phyloP scores from a whole-genome alignment of 202 grass and related monocot species.

The Elaeis oleifera region DNA sequence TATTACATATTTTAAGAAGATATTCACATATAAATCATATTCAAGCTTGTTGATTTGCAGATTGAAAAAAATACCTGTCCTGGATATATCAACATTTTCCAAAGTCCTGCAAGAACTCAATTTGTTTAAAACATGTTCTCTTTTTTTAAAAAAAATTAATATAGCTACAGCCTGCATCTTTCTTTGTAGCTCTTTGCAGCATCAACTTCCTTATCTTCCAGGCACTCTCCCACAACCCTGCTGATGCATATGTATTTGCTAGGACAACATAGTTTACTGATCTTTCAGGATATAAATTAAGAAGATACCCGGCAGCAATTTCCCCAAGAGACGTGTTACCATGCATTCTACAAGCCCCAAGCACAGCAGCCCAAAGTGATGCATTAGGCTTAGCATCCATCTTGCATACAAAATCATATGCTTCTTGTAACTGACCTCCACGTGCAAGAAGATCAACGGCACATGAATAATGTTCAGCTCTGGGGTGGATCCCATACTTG shows the following conservation, averaged over 20 bases:
- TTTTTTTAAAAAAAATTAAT: constrained; percentile 9
- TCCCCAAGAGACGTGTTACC: constrained; percentile 51
- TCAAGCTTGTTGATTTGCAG: no score
- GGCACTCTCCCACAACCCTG: constrained; percentile 57
- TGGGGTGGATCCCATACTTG: constrained; percentile 68
- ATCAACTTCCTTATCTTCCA: constrained; percentile 51
- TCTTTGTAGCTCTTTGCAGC: constrained; percentile 31
- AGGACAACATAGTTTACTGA: constrained; percentile 66
- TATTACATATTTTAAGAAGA: no score
- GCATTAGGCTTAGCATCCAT: constrained; percentile 36
- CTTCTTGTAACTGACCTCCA: constrained; percentile 63
- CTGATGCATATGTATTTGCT: constrained; percentile 69
- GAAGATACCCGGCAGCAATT: constrained; percentile 42
- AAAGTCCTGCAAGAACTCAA: no score
- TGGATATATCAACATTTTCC: no score
- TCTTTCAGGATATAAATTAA: constrained; percentile 37
- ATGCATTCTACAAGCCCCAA: constrained; percentile 60
- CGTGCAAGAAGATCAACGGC: constrained; percentile 75
- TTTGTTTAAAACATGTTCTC: no score
- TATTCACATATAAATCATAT: no score
- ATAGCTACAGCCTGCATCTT: constrained; percentile 43
- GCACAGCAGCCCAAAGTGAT: constrained; percentile 75
- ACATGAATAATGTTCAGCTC: constrained; percentile 70
- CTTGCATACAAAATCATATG: constrained; percentile 49
- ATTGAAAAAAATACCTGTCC: no score